Evolutionary conservation across 192 early-diverging fungal genomes (phyloP), one percentile per base, ranked within the genome.

Genomic region (Umbelopsis ramanniana): DNA sequence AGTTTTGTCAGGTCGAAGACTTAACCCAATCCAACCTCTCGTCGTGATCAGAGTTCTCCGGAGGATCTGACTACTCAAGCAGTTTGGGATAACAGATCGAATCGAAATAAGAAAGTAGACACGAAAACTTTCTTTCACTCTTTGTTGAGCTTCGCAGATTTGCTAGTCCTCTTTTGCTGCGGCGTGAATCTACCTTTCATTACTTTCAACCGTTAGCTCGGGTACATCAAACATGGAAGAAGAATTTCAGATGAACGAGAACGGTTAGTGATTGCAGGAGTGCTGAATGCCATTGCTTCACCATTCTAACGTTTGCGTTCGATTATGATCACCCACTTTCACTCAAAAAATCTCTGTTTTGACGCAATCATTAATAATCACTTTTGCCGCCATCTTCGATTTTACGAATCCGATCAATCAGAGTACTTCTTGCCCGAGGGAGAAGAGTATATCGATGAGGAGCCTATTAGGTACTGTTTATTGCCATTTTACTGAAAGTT

Each of bases 401-500:
- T 37, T 67, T 47, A 23, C 37, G 53, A 57, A 22, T 33, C 14
- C 9, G 48, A 11, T n/a, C 8, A n/a, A 15, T 60, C 67, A 79
- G 77, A 79, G 53, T 79, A 79, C 68, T 79, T 74, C 45, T 52
- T 72, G 35, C 69, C 73, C 48, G 77, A 79, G 46, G 73, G 53
- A 40, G 77, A 79, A 46, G 72, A 72, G 43, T 37, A 63, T 45
- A 74, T 74, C 38, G 77, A 79, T n/a, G 75, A 76, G 35, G 77
- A 79, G 37, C 73, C 73, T 33, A 79, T 79, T 26, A 79, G 73
- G 77, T 79, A 79, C 74, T 40, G 19, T 19, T 21, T 14, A 29
- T 22, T 26, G n/a, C 21, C 14, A 35, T 9, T 22, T 10, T 6
- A 4, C 1, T 63, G 33, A 24, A 26, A 33, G 46, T 3, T 26